Evolutionary conservation across 345 rosid species (phyloP).

Genomic region (Lepidium aucheri): DNA sequence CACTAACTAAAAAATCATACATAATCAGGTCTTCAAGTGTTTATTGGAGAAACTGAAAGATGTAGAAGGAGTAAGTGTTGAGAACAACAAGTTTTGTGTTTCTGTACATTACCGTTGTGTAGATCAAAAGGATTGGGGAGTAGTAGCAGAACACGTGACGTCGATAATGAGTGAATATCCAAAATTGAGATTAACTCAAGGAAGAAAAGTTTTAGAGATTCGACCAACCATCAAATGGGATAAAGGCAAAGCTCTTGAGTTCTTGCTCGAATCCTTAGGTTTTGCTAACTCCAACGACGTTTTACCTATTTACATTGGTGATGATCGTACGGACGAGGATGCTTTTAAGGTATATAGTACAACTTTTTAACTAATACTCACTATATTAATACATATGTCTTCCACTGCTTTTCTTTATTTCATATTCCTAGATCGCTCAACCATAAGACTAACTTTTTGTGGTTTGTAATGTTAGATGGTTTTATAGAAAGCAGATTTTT

Average conservation of each 20-base stretch:
- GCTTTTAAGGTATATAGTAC: conserved; percentile 15
- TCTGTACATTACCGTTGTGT: conserved; percentile 88
- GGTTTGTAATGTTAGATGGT: too few relatives aligned
- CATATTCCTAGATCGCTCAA: too few relatives aligned
- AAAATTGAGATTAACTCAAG: conserved; percentile 54
- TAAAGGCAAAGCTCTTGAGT: conserved; percentile 97
- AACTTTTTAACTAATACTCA: too few relatives aligned
- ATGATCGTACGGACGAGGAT: too few relatives aligned
- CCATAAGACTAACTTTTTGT: too few relatives aligned
- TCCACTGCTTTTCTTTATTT: too few relatives aligned
- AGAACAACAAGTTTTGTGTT: conserved; percentile 80
- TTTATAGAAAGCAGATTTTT: too few relatives aligned
- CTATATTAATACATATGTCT: too few relatives aligned
- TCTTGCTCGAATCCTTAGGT: conserved; percentile 53
- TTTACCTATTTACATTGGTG: too few relatives aligned
- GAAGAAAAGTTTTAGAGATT: conserved; percentile 91
- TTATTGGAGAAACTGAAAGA: conserved; percentile 50
- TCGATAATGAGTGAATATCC: conserved; percentile 56
- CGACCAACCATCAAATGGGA: conserved; percentile 94
- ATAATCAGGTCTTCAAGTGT: conserved; percentile 33
- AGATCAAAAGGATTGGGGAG: conserved; percentile 68
- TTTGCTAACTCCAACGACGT: too few relatives aligned
- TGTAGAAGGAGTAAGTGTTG: conserved; percentile 62
- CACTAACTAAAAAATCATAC: neutral
- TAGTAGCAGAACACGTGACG: conserved; percentile 49